Evolutionary conservation across 208 protist genomes (phyloP), one percentile per base, ranked within the genome.

Genomic region (Tritrichomonas musculus): DNA sequence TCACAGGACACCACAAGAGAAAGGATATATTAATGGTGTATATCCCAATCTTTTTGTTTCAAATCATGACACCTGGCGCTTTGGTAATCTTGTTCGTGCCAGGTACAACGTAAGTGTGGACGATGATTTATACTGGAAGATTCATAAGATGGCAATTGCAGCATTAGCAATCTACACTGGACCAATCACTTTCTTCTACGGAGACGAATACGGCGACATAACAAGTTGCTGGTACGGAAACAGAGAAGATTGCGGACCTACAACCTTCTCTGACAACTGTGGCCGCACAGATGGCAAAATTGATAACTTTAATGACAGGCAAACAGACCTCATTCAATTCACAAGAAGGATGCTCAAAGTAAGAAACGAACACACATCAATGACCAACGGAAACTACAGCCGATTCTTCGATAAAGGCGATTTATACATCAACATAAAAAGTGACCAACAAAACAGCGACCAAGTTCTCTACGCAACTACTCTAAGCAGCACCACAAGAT

Each of bases 21-120:
- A 82, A 30, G 73, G 73, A 4, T 82, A 82, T 44, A n/a, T 30
- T 2, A 41, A 41, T 41, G n/a, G 50, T 53, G 73, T 82, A 50
- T 82, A 82, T 82, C 73, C 73, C 47, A 82, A 82, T 36, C 41
- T 82, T n/a, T 82, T 82, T 41, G 30, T 82, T 50, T 50, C 73
- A 30, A 82, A 82, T 36, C 73, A 82, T 20, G 73, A 82, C 41
- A 20, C 50, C 33, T 82, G 73, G 73, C 73, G 73, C 20, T 82
- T 82, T 50, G 73, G 73, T 47, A 82, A 82, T 30, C 73, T 82
- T 14, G 41, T 82, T 44, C 3, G 25, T 1, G 41, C 25, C 73
- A 82, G 50, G 50, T 82, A 82, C 20, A 20, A 20, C 55, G n/a
- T n/a, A n/a, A n/a, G n/a, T n/a, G n/a, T n/a, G n/a, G n/a, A n/a